Conservation (phyloP, 1,139 yeast genomes). For the Candida sp. region DNA sequence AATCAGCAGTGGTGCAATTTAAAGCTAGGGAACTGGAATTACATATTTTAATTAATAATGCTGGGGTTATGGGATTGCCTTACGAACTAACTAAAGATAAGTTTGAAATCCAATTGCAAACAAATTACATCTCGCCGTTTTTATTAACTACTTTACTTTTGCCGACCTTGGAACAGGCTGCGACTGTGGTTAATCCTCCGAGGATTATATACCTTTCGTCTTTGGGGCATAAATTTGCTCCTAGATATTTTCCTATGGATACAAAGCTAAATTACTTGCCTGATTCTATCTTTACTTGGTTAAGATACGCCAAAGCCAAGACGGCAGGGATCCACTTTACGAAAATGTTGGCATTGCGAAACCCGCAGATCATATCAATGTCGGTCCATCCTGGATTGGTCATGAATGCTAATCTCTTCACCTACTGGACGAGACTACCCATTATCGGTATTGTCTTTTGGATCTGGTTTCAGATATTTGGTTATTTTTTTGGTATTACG, state of each 20-base stretch:
- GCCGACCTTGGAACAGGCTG: constrained; percentile 47
- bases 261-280: constrained; percentile 60
- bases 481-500: constrained; percentile 65
- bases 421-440: constrained; percentile 78
- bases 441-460: constrained; percentile 69
- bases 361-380: constrained; percentile 62
- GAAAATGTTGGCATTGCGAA: constrained; percentile 59
- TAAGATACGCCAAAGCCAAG: constrained; percentile 78
- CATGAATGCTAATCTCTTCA: constrained; percentile 70
- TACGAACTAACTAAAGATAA: constrained; percentile 62
- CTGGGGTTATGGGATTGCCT: constrained; percentile 82
- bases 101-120: constrained; percentile 78
- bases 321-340: constrained; percentile 77
- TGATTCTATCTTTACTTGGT: constrained; percentile 67
- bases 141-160: constrained; percentile 62
- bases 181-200: constrained; percentile 32
- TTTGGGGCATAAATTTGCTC: constrained; percentile 61
- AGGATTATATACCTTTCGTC: constrained; percentile 70
- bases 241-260: constrained; percentile 47
- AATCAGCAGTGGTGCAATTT: constrained; percentile 51
- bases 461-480: constrained; percentile 66
- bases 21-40: constrained; percentile 46
- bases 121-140: constrained; percentile 76
- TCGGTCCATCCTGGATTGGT: constrained; percentile 88
- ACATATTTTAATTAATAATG: constrained; percentile 70